phyloP scores from a whole-genome alignment of 176 grass and related monocot genomes.

The Bromus sterilis region DNA sequence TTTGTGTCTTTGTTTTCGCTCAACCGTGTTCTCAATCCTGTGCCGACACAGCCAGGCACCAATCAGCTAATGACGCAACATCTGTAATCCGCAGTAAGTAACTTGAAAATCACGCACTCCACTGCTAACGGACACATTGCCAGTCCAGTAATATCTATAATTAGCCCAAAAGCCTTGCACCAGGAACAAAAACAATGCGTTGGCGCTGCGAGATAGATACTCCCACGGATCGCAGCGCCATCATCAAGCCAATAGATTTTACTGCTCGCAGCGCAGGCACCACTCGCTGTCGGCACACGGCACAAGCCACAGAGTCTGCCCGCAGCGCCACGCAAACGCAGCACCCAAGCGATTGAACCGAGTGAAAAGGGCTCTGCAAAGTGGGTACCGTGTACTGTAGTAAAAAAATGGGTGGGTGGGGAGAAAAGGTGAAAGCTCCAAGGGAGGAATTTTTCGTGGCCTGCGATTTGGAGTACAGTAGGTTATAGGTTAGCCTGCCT shows the following conservation, averaged over 20 bases:
- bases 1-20: background rate
- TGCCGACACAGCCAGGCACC: background rate
- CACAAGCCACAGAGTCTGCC: background rate
- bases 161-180: too few species aligned
- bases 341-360: background rate
- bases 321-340: background rate
- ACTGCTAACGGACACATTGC: background rate
- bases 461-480: background rate
- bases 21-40: background rate
- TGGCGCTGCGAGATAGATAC: background rate
- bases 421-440: background rate
- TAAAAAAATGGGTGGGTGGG: background rate
- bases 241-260: background rate
- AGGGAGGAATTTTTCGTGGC: slow-evolving; percentile 30
- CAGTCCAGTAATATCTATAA: background rate
- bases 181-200: background rate
- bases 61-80: background rate
- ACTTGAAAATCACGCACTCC: background rate
- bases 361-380: background rate
- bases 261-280: background rate
- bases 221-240: background rate
- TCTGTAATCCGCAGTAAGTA: background rate
- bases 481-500: background rate
- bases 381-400: too few species aligned
- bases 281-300: background rate